phyloP scores from a whole-genome alignment of 192 early-diverging fungal genomes.

The Lobulomyces angularis region DNA sequence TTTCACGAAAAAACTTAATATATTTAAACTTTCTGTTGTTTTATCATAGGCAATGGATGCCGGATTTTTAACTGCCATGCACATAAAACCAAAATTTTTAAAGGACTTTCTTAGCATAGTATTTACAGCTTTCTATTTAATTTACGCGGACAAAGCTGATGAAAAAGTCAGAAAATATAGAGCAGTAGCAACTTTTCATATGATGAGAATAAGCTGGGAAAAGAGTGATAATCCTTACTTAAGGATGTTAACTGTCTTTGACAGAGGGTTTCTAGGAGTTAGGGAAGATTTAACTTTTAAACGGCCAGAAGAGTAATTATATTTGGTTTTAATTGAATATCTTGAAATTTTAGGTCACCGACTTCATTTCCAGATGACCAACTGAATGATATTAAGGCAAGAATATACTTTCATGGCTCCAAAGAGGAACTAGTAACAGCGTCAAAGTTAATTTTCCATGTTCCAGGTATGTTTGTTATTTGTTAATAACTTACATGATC shows the following conservation, averaged over 20 bases:
- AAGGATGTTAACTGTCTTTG: constrained; percentile 26
- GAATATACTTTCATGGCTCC: constrained; percentile 30
- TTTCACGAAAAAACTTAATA: too few relatives aligned
- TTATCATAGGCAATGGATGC: too few relatives aligned
- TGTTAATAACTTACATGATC: too few relatives aligned
- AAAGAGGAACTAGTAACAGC: constrained; percentile 11
- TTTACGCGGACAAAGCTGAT: constrained; percentile 70
- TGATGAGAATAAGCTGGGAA: constrained; percentile 84
- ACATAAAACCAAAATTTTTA: constrained; percentile 56
- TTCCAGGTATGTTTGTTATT: too few relatives aligned
- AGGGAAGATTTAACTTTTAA: constrained; percentile 25
- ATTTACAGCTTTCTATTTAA: constrained; percentile 71
- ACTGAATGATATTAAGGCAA: constrained; percentile 20
- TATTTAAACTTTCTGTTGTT: too few relatives aligned
- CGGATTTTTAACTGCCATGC: constrained; percentile 83
- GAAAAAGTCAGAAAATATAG: constrained; percentile 71
- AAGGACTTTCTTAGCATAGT: constrained; percentile 64
- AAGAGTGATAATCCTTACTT: constrained; percentile 66
- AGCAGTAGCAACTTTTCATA: constrained; percentile 64
- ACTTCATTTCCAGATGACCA: constrained; percentile 21
- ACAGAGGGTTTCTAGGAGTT: constrained; percentile 24
- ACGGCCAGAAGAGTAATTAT: too few relatives aligned
- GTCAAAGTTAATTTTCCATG: constrained; percentile 19
- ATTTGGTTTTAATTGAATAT: too few relatives aligned
- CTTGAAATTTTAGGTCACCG: constrained; percentile 21